Evolutionary conservation across 1,284 basidiomycete genomes (phyloP).

Genomic region (Hortiboletus rubellus): DNA sequence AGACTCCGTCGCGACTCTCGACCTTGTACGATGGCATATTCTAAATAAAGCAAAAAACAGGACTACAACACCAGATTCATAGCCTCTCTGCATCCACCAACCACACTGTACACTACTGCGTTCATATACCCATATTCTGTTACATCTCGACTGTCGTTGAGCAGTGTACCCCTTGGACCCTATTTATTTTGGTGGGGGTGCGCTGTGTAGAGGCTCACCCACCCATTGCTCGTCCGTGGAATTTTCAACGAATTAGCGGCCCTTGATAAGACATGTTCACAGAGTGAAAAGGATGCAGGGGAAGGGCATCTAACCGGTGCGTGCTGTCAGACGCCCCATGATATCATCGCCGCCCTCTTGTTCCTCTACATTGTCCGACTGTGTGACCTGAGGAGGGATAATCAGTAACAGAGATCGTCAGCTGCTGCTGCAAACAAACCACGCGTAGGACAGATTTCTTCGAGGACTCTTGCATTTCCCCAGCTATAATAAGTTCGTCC

Average conservation of each 20-base stretch:
- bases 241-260: constrained; percentile 30
- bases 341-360: constrained; percentile 80
- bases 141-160: background rate
- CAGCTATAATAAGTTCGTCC: constrained; percentile 97
- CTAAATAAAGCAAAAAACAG: constrained; percentile 48
- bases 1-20: constrained; percentile 81
- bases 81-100: constrained; percentile 5
- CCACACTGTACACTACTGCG: background rate
- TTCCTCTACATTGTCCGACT: constrained; percentile 77
- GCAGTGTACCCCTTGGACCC: background rate
- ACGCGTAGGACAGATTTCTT: constrained; percentile 96
- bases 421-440: constrained; percentile 44
- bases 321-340: constrained; percentile 69
- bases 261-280: constrained; percentile 28
- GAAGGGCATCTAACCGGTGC: constrained; percentile 51
- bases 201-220: background rate
- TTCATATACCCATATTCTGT: background rate
- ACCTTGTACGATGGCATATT: constrained; percentile 77
- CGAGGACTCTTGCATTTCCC: constrained; percentile 97
- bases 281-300: background rate
- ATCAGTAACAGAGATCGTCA: constrained; percentile 5
- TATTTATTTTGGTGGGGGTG: background rate
- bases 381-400: constrained; percentile 59
- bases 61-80: constrained; percentile 15
- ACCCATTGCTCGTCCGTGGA: background rate